A percentile compares a stretch with the other conserved stretches of the same genome.
Evolutionary conservation across 1,284 basidiomycete species (phyloP).

Genomic region (Ustilago cynodontis): DNA sequence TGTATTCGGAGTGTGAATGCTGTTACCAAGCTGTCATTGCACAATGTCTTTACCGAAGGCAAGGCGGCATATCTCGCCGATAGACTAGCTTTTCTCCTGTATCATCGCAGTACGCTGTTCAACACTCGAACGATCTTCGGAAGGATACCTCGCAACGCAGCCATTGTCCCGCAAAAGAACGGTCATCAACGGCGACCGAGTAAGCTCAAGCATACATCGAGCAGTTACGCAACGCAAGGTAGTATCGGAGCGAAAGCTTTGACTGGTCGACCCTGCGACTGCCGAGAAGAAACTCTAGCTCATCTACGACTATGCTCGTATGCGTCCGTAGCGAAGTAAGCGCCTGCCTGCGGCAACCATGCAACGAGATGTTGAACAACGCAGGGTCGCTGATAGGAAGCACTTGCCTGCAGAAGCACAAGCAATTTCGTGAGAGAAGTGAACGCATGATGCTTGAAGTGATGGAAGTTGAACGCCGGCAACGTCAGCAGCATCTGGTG

Average conservation of each 20-base stretch:
- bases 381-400: background rate
- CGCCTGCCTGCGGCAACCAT: background rate
- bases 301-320: background rate
- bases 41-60: conserved; percentile 11
- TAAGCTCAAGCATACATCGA: no score
- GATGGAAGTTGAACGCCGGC: conserved; percentile 10
- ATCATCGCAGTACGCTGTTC: background rate
- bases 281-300: conserved; percentile 10
- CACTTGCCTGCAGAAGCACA: background rate
- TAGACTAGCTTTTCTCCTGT: background rate
- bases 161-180: no score
- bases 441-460: background rate
- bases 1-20: conserved; percentile 20
- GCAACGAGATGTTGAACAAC: conserved; percentile 7
- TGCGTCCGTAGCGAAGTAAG: background rate
- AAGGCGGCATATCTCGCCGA: background rate
- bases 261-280: background rate
- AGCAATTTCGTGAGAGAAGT: background rate
- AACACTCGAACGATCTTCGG: no score
- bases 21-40: conserved; percentile 7
- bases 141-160: no score
- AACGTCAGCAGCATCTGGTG: background rate
- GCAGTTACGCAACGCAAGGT: background rate
- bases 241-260: background rate
- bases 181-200: no score